These are phyloP conservation scores for Liquidambar formosana DNA, from an alignment of 164 flowering plant genomes.

Conservation along the genomic window DNA sequence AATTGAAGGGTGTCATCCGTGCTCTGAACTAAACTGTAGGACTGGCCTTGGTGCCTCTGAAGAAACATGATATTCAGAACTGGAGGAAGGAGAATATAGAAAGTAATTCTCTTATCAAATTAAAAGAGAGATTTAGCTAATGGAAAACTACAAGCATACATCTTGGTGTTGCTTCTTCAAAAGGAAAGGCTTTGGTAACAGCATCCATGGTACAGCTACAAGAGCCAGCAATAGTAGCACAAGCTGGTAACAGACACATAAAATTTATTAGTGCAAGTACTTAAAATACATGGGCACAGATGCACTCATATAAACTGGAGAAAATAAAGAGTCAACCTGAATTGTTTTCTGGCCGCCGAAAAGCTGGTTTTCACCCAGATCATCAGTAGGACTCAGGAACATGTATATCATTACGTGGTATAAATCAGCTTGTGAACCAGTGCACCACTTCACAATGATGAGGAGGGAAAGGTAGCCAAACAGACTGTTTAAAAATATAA, in stretches of 20 bases:
- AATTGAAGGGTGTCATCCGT: slow-evolving; percentile 65
- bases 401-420: slow-evolving; percentile 95
- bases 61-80: slow-evolving; percentile 18
- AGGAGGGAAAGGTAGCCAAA: slow-evolving; percentile 95
- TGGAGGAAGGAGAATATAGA: not conserved
- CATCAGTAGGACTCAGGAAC: slow-evolving; percentile 98
- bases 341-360: slow-evolving; percentile 73
- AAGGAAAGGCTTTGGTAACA: slow-evolving; percentile 91
- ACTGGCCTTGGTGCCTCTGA: slow-evolving; percentile 89
- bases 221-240: slow-evolving; percentile 71
- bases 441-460: slow-evolving; percentile 83
- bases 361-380: slow-evolving; percentile 96
- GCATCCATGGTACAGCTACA: slow-evolving; percentile 98
- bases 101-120: not conserved
- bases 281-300: not conserved
- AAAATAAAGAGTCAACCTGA: slow-evolving; percentile 59
- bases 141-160: slow-evolving; percentile 33
- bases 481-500: slow-evolving; percentile 83
- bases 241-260: slow-evolving; percentile 42
- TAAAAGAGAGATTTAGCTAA: not conserved
- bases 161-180: slow-evolving; percentile 80
- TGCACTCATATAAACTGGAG: not conserved
- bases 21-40: slow-evolving; percentile 57
- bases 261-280: not conserved
- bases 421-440: slow-evolving; percentile 94